Evolutionary conservation across 2,329 filamentous ascomycete genomes (phyloP).

Genomic region (Sporothrix inflata): DNA sequence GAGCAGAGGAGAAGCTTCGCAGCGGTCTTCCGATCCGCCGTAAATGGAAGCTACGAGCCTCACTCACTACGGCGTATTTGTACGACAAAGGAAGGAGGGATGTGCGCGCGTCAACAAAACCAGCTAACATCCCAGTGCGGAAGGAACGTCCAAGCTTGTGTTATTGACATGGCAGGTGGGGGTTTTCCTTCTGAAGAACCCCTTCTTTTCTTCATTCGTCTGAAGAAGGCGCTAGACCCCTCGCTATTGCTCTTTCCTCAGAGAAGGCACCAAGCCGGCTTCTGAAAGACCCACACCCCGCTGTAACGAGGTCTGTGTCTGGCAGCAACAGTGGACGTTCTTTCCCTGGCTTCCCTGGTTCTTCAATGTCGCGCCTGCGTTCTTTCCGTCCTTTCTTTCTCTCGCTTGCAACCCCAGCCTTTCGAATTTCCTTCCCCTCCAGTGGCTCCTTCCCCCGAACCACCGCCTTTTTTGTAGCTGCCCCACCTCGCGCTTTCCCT

Average conservation of each 20-base stretch:
- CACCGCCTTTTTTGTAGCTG: background rate
- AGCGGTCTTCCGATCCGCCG: background rate
- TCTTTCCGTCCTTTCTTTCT: background rate
- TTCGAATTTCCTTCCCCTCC: conserved; percentile 21
- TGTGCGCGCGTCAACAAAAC: background rate
- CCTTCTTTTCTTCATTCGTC: background rate
- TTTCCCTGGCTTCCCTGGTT: conserved; percentile 1
- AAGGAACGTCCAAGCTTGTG: background rate
- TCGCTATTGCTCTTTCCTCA: background rate
- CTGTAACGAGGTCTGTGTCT: conserved; percentile 5
- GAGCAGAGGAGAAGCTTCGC: background rate
- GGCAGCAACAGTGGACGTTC: background rate
- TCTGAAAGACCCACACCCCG: conserved; percentile 10
- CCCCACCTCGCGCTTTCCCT: conserved; percentile 12
- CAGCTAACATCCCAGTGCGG: background rate
- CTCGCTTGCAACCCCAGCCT: conserved; percentile 23
- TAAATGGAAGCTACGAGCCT: background rate
- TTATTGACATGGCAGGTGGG: conserved; percentile 10
- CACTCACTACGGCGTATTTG: background rate
- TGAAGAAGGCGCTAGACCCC: conserved; percentile 10
- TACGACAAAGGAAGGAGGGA: conserved; percentile 1
- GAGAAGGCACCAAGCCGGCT: background rate
- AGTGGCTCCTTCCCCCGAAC: background rate
- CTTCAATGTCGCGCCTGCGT: background rate
- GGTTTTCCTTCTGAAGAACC: background rate